Base-by-base conservation (phyloP, 73 alveolate species). In the Paramecium octaurelia region DNA sequence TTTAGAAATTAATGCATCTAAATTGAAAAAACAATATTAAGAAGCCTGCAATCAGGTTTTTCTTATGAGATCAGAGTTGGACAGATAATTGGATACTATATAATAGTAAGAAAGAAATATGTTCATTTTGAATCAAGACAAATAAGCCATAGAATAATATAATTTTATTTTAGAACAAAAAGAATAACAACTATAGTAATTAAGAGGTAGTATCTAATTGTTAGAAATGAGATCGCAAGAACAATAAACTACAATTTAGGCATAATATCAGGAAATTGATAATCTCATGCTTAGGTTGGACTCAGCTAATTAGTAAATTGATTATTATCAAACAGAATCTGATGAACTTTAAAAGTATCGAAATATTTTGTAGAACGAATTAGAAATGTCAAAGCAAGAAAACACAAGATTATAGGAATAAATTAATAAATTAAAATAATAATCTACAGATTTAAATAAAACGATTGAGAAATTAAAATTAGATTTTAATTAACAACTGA, bases 161-260 rank as follows among this genome's bases (percentile, higher is more conserved):
- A 27, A 12, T 10, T 80, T 46, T 20, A 42, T 80, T 80, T 18
- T 80, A 8, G 91, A 80, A 43, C 21, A 80, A 21, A 80, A 80
- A 18, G 91, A 80, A 31, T 8, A n/a, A 23, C 14, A 80, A 42
- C 8, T 80, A 20, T 80, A 80, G 18, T 48, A 80, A 48, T 80
- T 24, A 27, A 40, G 57, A 24, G 34, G 73, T 6, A 44, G 21
- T 80, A 44, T 43, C 9, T 24, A 80, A 48, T 40, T 80, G 20
- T 43, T 44, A 35, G 91, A 80, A 80, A 80, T 80, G 73, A 80
- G 48, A 80, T 35, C 46, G 16, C n/a, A 42, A 14, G 91, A 80
- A 80, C 29, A 44, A 44, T 23, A 42, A 42, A 80, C 70, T 18
- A 24, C 75, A 24, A 44, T 80, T 3, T 80, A 44, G 27, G 73